A percentile compares a stretch with the other conserved stretches of the same genome.
Conservation (phyloP, 2,329 filamentous ascomycete species). For the Ascochyta koolunga region DNA sequence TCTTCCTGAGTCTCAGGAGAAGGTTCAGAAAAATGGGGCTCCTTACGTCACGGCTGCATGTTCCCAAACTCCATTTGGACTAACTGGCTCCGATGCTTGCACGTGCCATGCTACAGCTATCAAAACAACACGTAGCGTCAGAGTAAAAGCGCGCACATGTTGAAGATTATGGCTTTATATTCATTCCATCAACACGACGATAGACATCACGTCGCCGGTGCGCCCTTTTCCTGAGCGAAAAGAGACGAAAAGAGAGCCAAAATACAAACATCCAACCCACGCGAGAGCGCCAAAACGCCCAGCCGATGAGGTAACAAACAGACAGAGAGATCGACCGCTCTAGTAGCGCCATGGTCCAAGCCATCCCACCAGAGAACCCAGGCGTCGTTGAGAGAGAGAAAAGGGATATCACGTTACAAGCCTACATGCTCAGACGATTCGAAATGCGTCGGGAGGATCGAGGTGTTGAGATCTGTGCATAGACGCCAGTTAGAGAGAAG, state of each 20-base stretch:
- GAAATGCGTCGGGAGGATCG: constrained; percentile 5
- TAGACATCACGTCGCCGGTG: constrained; percentile 12
- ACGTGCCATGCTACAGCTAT: not conserved
- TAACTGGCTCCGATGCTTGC: not conserved
- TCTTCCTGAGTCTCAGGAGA: not conserved
- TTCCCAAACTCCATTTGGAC: not conserved
- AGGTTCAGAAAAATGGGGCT: not conserved
- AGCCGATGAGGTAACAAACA: constrained; percentile 30
- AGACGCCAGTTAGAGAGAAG: constrained; percentile 30
- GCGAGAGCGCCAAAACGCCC: constrained; percentile 31
- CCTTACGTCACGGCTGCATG: not conserved
- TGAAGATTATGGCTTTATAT: constrained; percentile 9
- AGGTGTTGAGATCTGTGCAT: constrained; percentile 14
- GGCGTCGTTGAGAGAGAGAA: constrained; percentile 29
- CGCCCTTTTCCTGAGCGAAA: constrained; percentile 1
- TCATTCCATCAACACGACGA: constrained; percentile 13
- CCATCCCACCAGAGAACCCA: constrained; percentile 17
- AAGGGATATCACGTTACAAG: constrained; percentile 43
- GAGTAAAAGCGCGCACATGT: not conserved
- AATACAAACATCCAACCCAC: constrained; percentile 7
- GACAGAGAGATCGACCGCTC: constrained; percentile 26
- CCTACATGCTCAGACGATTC: constrained; percentile 11
- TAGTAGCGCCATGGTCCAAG: constrained; percentile 18
- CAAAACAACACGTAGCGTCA: constrained; percentile 11
- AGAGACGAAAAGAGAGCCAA: constrained; percentile 3